phyloP scores from a whole-genome alignment of 176 grass and related monocot genomes.

The Carex littledalei region DNA sequence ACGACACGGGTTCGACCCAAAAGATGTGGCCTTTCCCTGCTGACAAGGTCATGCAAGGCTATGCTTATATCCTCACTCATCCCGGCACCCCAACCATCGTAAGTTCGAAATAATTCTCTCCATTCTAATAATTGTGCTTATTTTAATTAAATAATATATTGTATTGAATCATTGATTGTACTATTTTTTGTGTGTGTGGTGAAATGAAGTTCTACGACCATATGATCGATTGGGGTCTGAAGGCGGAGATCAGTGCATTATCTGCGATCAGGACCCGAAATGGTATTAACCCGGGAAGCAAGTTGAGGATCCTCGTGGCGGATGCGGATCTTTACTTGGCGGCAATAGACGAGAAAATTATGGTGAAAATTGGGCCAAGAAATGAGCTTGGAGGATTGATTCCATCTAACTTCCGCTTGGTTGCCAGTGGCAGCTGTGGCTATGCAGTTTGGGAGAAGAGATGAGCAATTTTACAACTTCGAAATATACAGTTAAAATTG shows the following conservation, averaged over 20 bases:
- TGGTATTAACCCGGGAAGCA: constrained; percentile 39
- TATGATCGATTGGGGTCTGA: constrained; percentile 64
- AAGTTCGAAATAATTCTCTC: neutral
- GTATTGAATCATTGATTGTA: neutral
- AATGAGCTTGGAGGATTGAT: constrained; percentile 39
- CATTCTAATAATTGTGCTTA: too few species aligned
- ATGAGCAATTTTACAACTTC: neutral
- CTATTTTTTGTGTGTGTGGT: neutral
- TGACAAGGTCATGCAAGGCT: constrained; percentile 75
- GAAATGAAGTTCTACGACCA: constrained; percentile 57
- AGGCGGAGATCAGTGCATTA: constrained; percentile 48
- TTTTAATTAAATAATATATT: neutral
- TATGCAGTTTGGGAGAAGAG: constrained; percentile 74
- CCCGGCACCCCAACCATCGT: constrained; percentile 67
- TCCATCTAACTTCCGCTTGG: constrained; percentile 36
- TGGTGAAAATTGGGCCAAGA: constrained; percentile 59
- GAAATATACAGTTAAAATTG: neutral
- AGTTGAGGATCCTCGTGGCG: constrained; percentile 38
- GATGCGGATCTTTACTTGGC: constrained; percentile 58
- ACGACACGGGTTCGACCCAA: constrained; percentile 76
- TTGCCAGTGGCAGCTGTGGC: constrained; percentile 33
- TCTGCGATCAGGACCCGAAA: constrained; percentile 42
- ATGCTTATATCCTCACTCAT: constrained; percentile 79
- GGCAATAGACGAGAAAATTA: constrained; percentile 50
- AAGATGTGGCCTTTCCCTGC: constrained; percentile 62